Evolutionary conservation across 371 early-diverging fungal genomes (phyloP), one percentile per base, ranked within the genome.

Genomic region (Funneliformis caledonium): DNA sequence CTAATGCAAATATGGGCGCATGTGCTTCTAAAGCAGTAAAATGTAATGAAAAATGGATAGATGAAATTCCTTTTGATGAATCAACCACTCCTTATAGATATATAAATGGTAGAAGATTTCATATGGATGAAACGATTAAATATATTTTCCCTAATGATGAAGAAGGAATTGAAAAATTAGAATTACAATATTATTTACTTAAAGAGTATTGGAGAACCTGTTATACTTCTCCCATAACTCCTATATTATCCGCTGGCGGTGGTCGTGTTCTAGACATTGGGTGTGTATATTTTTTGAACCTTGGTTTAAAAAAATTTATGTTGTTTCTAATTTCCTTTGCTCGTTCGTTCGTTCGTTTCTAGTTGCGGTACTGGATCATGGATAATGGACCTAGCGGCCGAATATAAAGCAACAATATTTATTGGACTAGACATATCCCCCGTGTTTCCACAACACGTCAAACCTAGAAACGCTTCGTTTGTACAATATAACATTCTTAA

Each of bases 381-480:
- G 76, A 76, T 56, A 12, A 9, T 64, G 26, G 64, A 76, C 14
- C 22, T 76, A 31, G 76, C 76, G 7, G 4, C 42, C 9, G 22
- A 37, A 37, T 76, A 76, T 76, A 45, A 45, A 22, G 7, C 62
- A 16, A 26, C 76, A 59, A 62, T 33, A 62, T 76, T 76, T 76
- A 50, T 62, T 76, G 90, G 91, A 22, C 80, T 91, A 7, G 91
- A 91, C 81, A 84, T 89, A 79, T 83, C 85, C 10, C 81, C 88
- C 19, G 84, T 88, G 81, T 89, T 88, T 76, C 91, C 91, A 1
- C 80, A 83, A 3, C 80, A 86, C 47, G 88, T 88, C 70, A 89
- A 88, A 72, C 91, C 91, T 5, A 80, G 67, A 61, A 91, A 91
- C 79, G 85, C 88, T 6, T 84, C 87, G 59, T 90, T 91, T 81